Evolutionary conservation across 73 alveolate genomes (phyloP).

Genomic region (Blepharisma stoltei): DNA sequence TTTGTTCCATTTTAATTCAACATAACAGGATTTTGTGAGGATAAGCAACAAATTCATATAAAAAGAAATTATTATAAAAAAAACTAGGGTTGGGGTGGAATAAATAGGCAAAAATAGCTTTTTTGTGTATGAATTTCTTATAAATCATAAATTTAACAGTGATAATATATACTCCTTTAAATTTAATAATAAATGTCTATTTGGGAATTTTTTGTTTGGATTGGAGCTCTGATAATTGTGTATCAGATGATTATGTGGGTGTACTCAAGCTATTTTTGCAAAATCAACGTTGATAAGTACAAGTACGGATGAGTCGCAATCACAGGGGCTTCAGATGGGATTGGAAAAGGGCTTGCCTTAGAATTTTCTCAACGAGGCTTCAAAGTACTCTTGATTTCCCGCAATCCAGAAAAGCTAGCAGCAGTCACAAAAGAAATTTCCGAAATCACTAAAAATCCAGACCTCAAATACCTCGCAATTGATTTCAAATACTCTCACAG

Average conservation of each 20-base stretch:
- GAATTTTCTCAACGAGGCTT: conserved; percentile 55
- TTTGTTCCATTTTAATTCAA: no score
- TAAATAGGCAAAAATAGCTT: no score
- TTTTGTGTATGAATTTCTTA: no score
- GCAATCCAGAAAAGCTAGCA: conserved; percentile 45
- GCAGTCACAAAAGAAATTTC: not conserved
- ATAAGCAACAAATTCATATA: no score
- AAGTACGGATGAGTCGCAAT: conserved; percentile 40
- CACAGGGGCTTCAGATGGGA: conserved; percentile 69
- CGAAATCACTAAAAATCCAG: no score
- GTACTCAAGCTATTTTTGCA: conserved; percentile 4
- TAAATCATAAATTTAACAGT: no score
- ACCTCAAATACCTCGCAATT: not conserved
- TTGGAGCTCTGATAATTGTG: not conserved
- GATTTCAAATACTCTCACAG: conserved; percentile 6
- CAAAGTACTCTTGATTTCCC: conserved; percentile 48
- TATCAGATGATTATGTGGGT: not conserved
- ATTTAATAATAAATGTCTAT: not conserved
- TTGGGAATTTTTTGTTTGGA: not conserved
- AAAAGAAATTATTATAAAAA: no score
- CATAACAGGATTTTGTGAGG: no score
- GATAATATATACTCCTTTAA: no score
- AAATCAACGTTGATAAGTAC: not conserved
- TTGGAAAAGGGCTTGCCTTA: conserved; percentile 52
- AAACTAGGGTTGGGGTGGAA: no score